Base-by-base conservation (phyloP, 2,329 filamentous ascomycete genomes). In the Metarhizium guizhouense region DNA sequence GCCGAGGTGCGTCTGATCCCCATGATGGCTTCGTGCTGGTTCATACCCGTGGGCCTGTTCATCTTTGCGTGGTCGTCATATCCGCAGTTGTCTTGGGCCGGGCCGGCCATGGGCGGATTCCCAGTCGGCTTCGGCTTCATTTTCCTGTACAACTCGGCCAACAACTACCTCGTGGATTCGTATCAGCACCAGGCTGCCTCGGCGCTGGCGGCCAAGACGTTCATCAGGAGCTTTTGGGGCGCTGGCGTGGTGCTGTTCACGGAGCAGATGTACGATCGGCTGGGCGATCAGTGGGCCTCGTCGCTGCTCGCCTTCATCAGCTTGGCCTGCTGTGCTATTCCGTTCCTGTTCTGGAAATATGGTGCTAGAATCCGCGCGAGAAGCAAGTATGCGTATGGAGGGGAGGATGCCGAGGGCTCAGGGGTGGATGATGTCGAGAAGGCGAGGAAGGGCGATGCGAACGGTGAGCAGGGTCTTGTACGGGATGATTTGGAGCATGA, bases 101-200 rank as follows among this genome's bases (percentile, higher is more conserved):
- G 88, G 0, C 88, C 89, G 0, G 78, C 79, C 8, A 76, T 92
- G 58, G 88, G 85, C 54, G 87, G 87, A 38, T 80, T 84, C 67
- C 81, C 83, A 13, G 83, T 92, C 54, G 87, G 87, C 11, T 90
- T 91, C 64, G 88, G 88, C 57, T 90, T 91, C 74, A 90, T 91
- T 70, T 90, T 91, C 75, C 75, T 92, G 29, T 92, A 91, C 76
- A 25, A 25, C 25, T 25, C 25, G 25, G 25, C 25, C 25, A 25
- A 25, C 25, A 25, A 25, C 25, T 25, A 25, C 25, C 25, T 25
- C 0, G 25, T 25, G 25, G 25, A 25, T 25, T 25, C 25, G 25
- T 25, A 25, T 25, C 25, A 25, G 25, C 25, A 25, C 25, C 25
- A 25, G 25, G 25, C 25, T 25, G 25, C 25, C 25, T 25, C 25